Evolutionary conservation across 2,329 filamentous ascomycete genomes (phyloP).

Genomic region (Cyphellophora europaea): DNA sequence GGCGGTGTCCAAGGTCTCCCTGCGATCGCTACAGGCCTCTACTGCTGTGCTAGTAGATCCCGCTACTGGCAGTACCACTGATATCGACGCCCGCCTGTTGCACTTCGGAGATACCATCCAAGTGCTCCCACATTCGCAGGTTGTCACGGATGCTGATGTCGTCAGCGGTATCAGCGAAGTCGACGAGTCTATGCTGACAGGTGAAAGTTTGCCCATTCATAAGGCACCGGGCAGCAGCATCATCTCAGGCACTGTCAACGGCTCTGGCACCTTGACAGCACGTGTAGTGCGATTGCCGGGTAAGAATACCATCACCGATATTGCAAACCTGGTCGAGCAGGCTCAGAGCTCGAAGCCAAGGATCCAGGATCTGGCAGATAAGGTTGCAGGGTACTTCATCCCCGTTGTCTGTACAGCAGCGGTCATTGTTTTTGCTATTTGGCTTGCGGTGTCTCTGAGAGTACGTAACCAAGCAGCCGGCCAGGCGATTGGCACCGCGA

Average conservation of each 20-base stretch:
- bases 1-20: conserved; percentile 41
- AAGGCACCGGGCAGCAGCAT: conserved; percentile 47
- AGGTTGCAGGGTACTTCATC: conserved; percentile 59
- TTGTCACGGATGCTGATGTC: conserved; percentile 64
- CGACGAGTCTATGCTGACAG: conserved; percentile 71
- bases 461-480: conserved; percentile 29
- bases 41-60: conserved; percentile 46
- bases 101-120: conserved; percentile 63
- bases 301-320: conserved; percentile 64
- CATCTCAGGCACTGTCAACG: conserved; percentile 57
- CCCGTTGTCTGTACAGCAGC: conserved; percentile 53
- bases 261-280: conserved; percentile 41
- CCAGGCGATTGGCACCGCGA: conserved; percentile 47
- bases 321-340: conserved; percentile 62
- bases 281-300: conserved; percentile 52
- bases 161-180: conserved; percentile 55
- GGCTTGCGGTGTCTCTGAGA: conserved; percentile 49
- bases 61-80: conserved; percentile 26
- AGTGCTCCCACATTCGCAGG: conserved; percentile 47
- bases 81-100: conserved; percentile 58
- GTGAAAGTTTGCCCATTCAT: conserved; percentile 53
- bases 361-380: conserved; percentile 60
- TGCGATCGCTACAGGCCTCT: conserved; percentile 46
- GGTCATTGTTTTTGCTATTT: conserved; percentile 51
- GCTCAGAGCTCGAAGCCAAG: conserved; percentile 60